Evolutionary conservation across 2,329 filamentous ascomycete genomes (phyloP), one percentile per base, ranked within the genome.

Genomic region (Apiospora hydei): DNA sequence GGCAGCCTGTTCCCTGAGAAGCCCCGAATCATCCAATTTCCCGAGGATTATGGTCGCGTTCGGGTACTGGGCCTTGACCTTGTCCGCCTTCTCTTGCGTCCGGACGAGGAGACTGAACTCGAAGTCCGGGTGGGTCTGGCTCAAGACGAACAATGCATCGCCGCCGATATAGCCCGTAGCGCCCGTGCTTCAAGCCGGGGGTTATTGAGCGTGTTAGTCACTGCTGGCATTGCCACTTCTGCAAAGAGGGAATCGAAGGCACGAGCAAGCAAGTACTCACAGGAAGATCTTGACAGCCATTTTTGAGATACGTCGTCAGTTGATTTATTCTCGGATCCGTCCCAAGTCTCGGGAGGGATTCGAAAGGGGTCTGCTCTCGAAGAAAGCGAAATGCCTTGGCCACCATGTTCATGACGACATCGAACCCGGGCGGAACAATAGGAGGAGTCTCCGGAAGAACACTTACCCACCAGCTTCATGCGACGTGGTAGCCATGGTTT

Each of bases 141-240:
- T 71, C 66, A 72, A 53, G 24, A 66, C 49, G 38, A 44, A 71
- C 26, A 72, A 51, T 14, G 69, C 66, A 21, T 72, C 71, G 46
- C 71, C 71, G 53, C 71, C 71, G 26, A 72, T 72, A 67, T 71
- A 72, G 69, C 71, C 71, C n/a, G 71, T 72, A 34, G 66, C 61
- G 66, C 71, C 71, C 41, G 41, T 41, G 10, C 70, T 26, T 30
- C 14, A 7, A 2, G 26, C 14, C 14, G 49, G 11, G n/a, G 49
- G 49, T 49, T 4, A n/a, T 11, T 13, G n/a, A 8, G 34, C n/a
- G 43, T 53, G 24, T 71, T 41, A 69, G 70, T 61, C 43, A 18
- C 38, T 24, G 24, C 38, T 16, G 7, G n/a, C n/a, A 26, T 8
- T 11, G n/a, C 21, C 34, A 47, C 38, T 30, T 16, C 7, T n/a